phyloP scores from a whole-genome alignment of 2,329 filamentous ascomycete species.

The Botrytis fragariae region DNA sequence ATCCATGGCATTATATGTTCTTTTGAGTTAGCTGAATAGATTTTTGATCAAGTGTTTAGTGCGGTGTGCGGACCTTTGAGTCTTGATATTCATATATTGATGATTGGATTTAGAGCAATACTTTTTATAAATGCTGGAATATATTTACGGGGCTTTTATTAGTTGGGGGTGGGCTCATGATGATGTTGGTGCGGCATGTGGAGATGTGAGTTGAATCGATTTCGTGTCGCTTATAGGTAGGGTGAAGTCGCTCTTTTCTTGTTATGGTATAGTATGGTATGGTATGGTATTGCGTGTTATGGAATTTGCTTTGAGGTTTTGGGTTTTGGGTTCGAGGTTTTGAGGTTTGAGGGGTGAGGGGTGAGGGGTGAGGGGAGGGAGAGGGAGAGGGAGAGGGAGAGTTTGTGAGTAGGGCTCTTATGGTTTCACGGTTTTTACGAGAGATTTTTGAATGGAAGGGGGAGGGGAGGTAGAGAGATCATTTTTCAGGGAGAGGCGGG shows the following conservation, averaged over 20 bases:
- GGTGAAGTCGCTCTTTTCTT: neutral
- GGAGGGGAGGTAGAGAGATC: too few relatives aligned
- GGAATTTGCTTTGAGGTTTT: too few relatives aligned
- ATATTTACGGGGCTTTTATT: neutral
- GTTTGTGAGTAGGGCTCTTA: too few relatives aligned
- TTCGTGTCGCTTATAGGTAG: accelerated
- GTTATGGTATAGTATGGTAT: too few relatives aligned
- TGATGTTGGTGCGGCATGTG: too few relatives aligned
- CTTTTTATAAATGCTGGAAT: neutral
- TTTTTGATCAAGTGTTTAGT: neutral
- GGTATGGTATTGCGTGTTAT: too few relatives aligned
- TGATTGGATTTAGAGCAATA: neutral
- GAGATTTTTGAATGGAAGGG: neutral
- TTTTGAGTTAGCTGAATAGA: neutral
- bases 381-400: too few relatives aligned
- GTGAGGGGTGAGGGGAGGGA: too few relatives aligned
- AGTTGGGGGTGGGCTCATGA: neutral
- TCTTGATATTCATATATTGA: too few relatives aligned
- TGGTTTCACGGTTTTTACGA: neutral
- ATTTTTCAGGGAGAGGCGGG: too few relatives aligned
- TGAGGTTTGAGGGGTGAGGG: too few relatives aligned
- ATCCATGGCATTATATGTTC: neutral
- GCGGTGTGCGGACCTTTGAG: neutral
- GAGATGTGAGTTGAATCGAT: neutral
- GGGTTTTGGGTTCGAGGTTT: too few relatives aligned